A percentile compares a stretch with the other conserved stretches of the same genome.
Conservation (phyloP, 2,329 filamentous ascomycete genomes). For the Epichloe scottii region DNA sequence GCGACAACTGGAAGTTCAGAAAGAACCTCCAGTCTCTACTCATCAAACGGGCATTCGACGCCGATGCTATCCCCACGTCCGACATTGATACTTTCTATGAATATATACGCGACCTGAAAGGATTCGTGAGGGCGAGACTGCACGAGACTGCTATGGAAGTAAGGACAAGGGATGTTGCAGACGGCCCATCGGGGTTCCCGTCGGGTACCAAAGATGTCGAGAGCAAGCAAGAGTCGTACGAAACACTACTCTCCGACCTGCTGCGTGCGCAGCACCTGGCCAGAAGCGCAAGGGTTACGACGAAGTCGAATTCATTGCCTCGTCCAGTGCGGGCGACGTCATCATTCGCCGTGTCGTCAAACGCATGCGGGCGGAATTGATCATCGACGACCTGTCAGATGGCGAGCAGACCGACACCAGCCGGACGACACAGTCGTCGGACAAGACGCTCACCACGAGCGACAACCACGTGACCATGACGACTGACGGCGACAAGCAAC, state of each 20-base stretch:
- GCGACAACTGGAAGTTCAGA: slow-evolving; percentile 83
- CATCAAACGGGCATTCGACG: slow-evolving; percentile 69
- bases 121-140: slow-evolving; percentile 57
- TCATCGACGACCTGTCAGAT: slow-evolving; percentile 42
- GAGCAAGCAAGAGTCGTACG: slow-evolving; percentile 39
- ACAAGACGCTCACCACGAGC: slow-evolving; percentile 15
- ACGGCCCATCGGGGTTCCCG: slow-evolving; percentile 34
- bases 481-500: slow-evolving; percentile 24
- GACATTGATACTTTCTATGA: slow-evolving; percentile 59
- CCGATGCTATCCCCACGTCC: slow-evolving; percentile 54
- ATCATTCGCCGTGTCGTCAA: slow-evolving; percentile 45
- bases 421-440: slow-evolving; percentile 18
- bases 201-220: slow-evolving; percentile 35
- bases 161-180: slow-evolving; percentile 42
- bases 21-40: slow-evolving; percentile 82
- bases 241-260: slow-evolving; percentile 40
- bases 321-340: slow-evolving; percentile 33
- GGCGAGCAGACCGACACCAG: slow-evolving; percentile 28
- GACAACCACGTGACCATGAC: slow-evolving; percentile 14
- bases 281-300: slow-evolving; percentile 38
- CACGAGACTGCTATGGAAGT: slow-evolving; percentile 52
- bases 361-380: slow-evolving; percentile 49
- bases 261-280: slow-evolving; percentile 21
- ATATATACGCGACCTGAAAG: slow-evolving; percentile 72
- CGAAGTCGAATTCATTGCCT: slow-evolving; percentile 38